Evolutionary conservation across 2,329 filamentous ascomycete genomes (phyloP).

Genomic region (Aspergillus aculeatus): DNA sequence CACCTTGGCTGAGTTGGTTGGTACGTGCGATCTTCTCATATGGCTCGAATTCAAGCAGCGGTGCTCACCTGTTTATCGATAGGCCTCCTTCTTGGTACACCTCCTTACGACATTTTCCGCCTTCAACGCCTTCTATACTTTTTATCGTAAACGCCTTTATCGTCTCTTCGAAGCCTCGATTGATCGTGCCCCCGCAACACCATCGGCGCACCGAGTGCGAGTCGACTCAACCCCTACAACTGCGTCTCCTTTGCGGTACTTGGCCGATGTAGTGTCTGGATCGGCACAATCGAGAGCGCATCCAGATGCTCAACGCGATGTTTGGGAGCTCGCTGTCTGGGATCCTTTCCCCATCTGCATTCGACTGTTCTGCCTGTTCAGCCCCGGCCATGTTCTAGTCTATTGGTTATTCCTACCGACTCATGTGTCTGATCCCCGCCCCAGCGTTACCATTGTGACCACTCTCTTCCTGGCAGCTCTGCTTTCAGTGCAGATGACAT

Average conservation of each 20-base stretch:
- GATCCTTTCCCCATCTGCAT: slow-evolving; percentile 84
- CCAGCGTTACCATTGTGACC: slow-evolving; percentile 82
- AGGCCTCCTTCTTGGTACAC: slow-evolving; percentile 73
- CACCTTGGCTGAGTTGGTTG: slow-evolving; percentile 68
- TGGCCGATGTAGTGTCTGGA: slow-evolving; percentile 67
- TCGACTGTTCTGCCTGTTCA: slow-evolving; percentile 84
- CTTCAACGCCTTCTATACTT: slow-evolving; percentile 76
- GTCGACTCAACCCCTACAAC: slow-evolving; percentile 79
- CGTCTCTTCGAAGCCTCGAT: slow-evolving; percentile 86
- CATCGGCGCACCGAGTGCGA: slow-evolving; percentile 82
- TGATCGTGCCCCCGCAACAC: slow-evolving; percentile 71
- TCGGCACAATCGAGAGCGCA: slow-evolving; percentile 81
- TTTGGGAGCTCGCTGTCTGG: slow-evolving; percentile 95
- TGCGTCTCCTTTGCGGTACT: slow-evolving; percentile 73
- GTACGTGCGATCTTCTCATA: slow-evolving; percentile 43
- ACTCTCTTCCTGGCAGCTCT: slow-evolving; percentile 73
- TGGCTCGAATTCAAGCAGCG: not conserved
- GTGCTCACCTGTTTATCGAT: not conserved
- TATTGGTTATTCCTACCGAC: slow-evolving; percentile 88
- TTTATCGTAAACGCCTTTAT: slow-evolving; percentile 79
- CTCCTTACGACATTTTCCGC: slow-evolving; percentile 65
- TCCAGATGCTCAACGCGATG: slow-evolving; percentile 71
- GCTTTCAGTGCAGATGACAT: slow-evolving; percentile 72
- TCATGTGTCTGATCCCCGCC: slow-evolving; percentile 69
- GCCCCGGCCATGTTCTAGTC: slow-evolving; percentile 85